phyloP scores from a whole-genome alignment of 345 rosid species.

The Zanthoxylum bungeanum region DNA sequence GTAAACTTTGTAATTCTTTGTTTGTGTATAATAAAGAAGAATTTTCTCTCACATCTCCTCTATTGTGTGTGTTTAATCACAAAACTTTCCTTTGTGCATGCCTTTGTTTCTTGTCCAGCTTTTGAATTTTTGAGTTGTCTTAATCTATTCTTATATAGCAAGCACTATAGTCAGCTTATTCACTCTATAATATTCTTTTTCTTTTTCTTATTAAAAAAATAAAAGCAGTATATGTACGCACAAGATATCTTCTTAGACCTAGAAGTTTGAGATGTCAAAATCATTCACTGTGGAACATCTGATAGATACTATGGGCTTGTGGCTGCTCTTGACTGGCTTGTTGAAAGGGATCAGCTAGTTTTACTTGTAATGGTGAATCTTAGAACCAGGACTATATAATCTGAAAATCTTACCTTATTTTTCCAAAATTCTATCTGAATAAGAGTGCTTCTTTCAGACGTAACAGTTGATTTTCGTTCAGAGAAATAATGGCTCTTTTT shows the following conservation, averaged over 20 bases:
- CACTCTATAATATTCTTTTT: not conserved
- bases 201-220: too few species aligned
- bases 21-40: too few species aligned
- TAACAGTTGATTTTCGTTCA: too few species aligned
- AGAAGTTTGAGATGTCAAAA: not conserved
- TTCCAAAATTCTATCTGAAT: not conserved
- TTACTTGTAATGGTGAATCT: not conserved
- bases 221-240: not conserved
- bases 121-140: not conserved
- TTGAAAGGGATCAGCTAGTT: not conserved
- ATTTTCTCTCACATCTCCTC: too few species aligned
- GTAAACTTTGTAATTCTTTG: too few species aligned
- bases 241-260: not conserved
- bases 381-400: not conserved
- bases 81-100: too few species aligned
- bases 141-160: not conserved
- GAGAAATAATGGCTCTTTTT: too few species aligned
- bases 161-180: not conserved
- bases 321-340: not conserved
- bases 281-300: not conserved
- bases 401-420: not conserved
- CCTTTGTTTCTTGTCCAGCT: not conserved
- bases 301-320: too few species aligned
- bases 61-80: too few species aligned
- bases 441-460: not conserved